Evolutionary conservation across 257 asterid species (phyloP).

Genomic region (Handroanthus guayacan): DNA sequence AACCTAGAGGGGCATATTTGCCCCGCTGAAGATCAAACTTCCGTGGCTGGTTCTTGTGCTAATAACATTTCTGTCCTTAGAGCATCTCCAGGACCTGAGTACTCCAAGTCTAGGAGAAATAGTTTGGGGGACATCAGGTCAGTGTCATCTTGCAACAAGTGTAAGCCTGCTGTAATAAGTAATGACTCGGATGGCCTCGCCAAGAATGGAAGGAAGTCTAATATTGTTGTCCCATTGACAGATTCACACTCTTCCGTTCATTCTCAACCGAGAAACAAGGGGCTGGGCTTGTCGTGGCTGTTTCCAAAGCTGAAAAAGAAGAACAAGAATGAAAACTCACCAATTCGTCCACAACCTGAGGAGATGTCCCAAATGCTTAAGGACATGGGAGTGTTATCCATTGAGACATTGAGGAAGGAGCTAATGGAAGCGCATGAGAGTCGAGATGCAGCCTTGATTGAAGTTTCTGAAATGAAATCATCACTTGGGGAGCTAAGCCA

Average conservation of each 20-base stretch:
- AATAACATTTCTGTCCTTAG: slow-evolving; percentile 40
- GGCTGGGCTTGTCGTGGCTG: slow-evolving; percentile 64
- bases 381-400: slow-evolving; percentile 44
- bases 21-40: slow-evolving; percentile 57
- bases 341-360: slow-evolving; percentile 47
- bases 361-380: slow-evolving; percentile 48
- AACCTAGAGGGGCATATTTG: slow-evolving; percentile 49
- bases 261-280: slow-evolving; percentile 57
- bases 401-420: slow-evolving; percentile 61
- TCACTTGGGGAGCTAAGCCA: slow-evolving; percentile 62
- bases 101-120: slow-evolving; percentile 56
- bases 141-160: slow-evolving; percentile 57
- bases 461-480: slow-evolving; percentile 64
- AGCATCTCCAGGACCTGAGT: slow-evolving; percentile 54
- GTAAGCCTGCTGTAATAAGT: slow-evolving; percentile 52
- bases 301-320: slow-evolving; percentile 74
- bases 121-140: slow-evolving; percentile 64
- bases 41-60: slow-evolving; percentile 51
- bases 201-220: slow-evolving; percentile 53
- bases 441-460: slow-evolving; percentile 59
- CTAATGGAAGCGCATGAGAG: slow-evolving; percentile 58
- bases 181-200: slow-evolving; percentile 44
- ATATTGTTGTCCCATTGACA: slow-evolving; percentile 54
- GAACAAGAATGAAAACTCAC: slow-evolving; percentile 56
- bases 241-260: slow-evolving; percentile 62